Evolutionary conservation across 2,329 filamentous ascomycete species (phyloP).

Genomic region (Arachnomyces sp.): DNA sequence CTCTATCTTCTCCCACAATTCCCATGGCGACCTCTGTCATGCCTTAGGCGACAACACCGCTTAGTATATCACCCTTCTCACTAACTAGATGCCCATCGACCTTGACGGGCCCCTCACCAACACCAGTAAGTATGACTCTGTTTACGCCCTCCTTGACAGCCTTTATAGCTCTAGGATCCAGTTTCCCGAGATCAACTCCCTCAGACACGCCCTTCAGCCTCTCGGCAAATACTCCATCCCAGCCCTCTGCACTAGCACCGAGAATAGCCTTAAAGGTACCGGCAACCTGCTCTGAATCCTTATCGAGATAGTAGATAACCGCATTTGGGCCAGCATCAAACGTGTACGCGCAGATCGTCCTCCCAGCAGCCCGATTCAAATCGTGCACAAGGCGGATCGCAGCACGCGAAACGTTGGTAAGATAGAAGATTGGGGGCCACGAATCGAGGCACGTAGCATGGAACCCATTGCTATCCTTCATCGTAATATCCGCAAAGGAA

Average conservation of each 20-base stretch:
- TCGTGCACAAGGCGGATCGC: slow-evolving; percentile 82
- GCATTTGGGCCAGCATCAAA: slow-evolving; percentile 97
- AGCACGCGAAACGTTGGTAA: slow-evolving; percentile 86
- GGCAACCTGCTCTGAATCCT: slow-evolving; percentile 63
- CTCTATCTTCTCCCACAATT: no score
- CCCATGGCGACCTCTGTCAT: no score
- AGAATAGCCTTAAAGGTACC: slow-evolving; percentile 69
- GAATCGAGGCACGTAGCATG: slow-evolving; percentile 93
- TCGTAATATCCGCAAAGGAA: slow-evolving; percentile 80
- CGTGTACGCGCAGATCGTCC: slow-evolving; percentile 82
- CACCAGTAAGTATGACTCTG: slow-evolving; percentile 81
- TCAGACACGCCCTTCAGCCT: slow-evolving; percentile 45
- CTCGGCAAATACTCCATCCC: slow-evolving; percentile 51
- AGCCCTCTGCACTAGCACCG: slow-evolving; percentile 50
- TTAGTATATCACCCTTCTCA: slow-evolving; percentile 49
- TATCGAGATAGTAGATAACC: slow-evolving; percentile 87
- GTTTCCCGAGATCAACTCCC: slow-evolving; percentile 50
- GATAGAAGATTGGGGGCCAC: slow-evolving; percentile 95
- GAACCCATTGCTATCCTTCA: slow-evolving; percentile 96
- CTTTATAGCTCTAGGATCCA: slow-evolving; percentile 45
- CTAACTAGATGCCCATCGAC: slow-evolving; percentile 69
- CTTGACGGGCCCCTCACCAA: slow-evolving; percentile 80
- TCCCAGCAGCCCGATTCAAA: slow-evolving; percentile 73
- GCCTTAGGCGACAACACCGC: slow-evolving; percentile 8
- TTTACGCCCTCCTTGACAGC: slow-evolving; percentile 71